These are phyloP conservation scores for Coemansia sp. DNA, from an alignment of 192 early-diverging fungal species.

Conservation along the genomic window DNA sequence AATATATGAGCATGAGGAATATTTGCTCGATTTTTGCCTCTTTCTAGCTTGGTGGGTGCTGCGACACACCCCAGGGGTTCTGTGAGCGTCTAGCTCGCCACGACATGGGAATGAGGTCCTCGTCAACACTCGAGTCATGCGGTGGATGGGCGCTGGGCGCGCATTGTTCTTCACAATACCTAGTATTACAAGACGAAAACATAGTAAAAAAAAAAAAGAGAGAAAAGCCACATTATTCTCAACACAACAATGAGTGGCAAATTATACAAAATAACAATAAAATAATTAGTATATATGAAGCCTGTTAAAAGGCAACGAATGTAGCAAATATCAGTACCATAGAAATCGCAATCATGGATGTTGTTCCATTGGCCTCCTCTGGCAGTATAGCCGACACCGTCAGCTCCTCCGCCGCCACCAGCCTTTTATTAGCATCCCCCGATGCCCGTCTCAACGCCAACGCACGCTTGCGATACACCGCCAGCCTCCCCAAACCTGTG, in stretches of 20 bases:
- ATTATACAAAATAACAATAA: conserved; percentile 5
- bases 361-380: conserved; percentile 31
- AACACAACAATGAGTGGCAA: neutral
- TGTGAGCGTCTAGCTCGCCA: no score
- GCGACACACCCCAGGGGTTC: no score
- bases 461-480: conserved; percentile 40
- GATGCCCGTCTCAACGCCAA: conserved; percentile 31
- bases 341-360: conserved; percentile 50
- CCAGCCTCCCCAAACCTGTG: no score
- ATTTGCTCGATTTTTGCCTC: no score
- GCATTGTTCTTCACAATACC: no score
- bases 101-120: no score
- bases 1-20: neutral
- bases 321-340: conserved; percentile 50
- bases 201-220: neutral
- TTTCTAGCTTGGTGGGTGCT: conserved; percentile 10
- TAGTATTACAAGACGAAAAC: neutral
- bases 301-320: conserved; percentile 38
- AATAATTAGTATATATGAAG: neutral
- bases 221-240: neutral
- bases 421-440: conserved; percentile 9
- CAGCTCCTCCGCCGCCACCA: conserved; percentile 26
- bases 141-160: no score
- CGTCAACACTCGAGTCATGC: no score
- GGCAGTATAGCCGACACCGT: conserved; percentile 18